These are phyloP conservation scores for Mycena maculata DNA, from an alignment of 768 basidiomycete genomes.

Conservation along the genomic window DNA sequence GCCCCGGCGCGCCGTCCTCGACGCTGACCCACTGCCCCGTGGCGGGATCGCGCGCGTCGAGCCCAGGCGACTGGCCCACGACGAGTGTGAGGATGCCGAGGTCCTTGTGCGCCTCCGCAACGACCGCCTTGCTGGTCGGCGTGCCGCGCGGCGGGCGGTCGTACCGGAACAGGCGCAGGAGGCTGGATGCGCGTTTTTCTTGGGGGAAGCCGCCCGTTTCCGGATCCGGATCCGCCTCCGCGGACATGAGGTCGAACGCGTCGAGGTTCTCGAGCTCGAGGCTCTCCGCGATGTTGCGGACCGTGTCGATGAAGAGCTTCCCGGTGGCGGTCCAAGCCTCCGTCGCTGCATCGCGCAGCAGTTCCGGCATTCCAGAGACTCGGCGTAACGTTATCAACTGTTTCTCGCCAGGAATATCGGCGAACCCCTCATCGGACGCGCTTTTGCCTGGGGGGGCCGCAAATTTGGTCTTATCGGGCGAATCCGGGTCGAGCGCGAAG, in stretches of 20 bases:
- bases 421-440: slow-evolving; percentile 35
- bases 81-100: slow-evolving; percentile 33
- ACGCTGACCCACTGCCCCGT: slow-evolving; percentile 31
- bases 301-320: slow-evolving; percentile 12
- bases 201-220: slow-evolving; percentile 15
- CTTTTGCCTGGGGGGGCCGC: slow-evolving; percentile 24
- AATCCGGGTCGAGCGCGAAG: slow-evolving; percentile 25
- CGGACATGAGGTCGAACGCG: slow-evolving; percentile 21
- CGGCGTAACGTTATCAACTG: slow-evolving; percentile 33
- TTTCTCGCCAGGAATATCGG: slow-evolving; percentile 31
- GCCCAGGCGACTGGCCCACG: slow-evolving; percentile 28
- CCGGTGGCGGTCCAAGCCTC: slow-evolving; percentile 31
- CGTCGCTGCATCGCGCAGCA: neutral
- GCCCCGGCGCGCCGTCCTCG: slow-evolving; percentile 19
- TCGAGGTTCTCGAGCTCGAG: slow-evolving; percentile 21
- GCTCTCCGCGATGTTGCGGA: slow-evolving; percentile 27
- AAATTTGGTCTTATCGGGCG: slow-evolving; percentile 8
- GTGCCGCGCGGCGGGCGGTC: slow-evolving; percentile 9
- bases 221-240: slow-evolving; percentile 13
- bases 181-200: slow-evolving; percentile 20
- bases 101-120: slow-evolving; percentile 35
- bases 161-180: slow-evolving; percentile 32
- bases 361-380: neutral
- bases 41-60: slow-evolving; percentile 24
- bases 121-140: slow-evolving; percentile 17